Base-by-base conservation (phyloP, 2,329 filamentous ascomycete species). In the Fusarium humuli region DNA sequence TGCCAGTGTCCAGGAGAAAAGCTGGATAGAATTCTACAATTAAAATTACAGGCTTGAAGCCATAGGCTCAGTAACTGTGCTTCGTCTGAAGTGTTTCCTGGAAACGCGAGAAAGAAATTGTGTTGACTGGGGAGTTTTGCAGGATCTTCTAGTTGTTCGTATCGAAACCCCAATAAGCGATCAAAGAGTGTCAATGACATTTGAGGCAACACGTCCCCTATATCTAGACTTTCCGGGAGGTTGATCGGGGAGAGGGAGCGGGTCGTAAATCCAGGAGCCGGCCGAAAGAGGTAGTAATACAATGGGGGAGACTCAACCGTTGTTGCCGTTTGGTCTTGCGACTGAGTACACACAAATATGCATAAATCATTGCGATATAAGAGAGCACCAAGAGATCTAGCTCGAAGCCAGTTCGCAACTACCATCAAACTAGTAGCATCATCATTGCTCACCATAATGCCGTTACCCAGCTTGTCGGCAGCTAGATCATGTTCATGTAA, bases 61-160 rank as follows among this genome's bases (percentile, higher is more conserved):
- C 85, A 88, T 20, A 77, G 74, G 29, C 74, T 78, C 4, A 87
- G n/a, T 11, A 83, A 79, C 11, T 77, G 68, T 20, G 78, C 77
- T 40, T 81, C 79, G 13, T 77, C 58, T 10, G 69, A 60, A 29
- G 78, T 77, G 4, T 79, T 77, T 0, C 73, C 70, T 1, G 87
- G 85, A 52, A 88, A 88, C 4, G 83, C 77, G 2, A 89, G 73
- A 64, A 83, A 88, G 67, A 88, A 84, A 25, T 54, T 49, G 29
- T 67, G 72, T 6, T 76, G 71, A 27, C 69, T 73, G 10, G 65
- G 61, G 13, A 25, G 32, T 20, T 55, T 67, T 22, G 64, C 55
- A 29, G 65, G 48, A 47, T 27, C 55, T 27, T 16, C 58, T 2
- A 82, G 76, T 11, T 70, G 62, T 13, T 77, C 64, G 47, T 80